Evolutionary conservation across 148 eudicot genomes (phyloP).

Genomic region (Silene conica): DNA sequence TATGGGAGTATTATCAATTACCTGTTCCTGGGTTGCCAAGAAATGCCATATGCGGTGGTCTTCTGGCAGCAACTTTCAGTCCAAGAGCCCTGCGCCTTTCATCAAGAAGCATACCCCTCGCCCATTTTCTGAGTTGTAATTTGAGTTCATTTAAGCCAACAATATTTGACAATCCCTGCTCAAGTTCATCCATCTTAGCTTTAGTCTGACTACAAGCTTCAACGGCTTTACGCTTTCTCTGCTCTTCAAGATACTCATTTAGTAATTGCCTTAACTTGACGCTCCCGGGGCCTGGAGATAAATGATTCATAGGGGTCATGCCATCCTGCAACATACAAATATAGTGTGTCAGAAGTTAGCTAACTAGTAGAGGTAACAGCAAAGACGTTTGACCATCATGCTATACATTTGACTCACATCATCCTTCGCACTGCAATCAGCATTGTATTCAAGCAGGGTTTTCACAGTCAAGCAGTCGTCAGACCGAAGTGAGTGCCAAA

Average conservation of each 20-base stretch:
- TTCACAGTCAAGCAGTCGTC: constrained; percentile 72
- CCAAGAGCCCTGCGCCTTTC: constrained; percentile 98
- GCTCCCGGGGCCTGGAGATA: constrained; percentile 77
- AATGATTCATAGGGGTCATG: constrained; percentile 74
- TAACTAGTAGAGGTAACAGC: neutral
- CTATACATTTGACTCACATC: constrained; percentile 43
- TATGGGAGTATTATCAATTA: constrained; percentile 23
- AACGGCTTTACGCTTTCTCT: constrained; percentile 71
- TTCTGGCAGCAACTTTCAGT: constrained; percentile 76
- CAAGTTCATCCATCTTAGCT: constrained; percentile 95
- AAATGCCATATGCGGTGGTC: constrained; percentile 99
- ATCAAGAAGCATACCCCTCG: constrained; percentile 97
- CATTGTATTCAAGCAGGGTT: constrained; percentile 78
- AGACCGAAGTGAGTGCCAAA: constrained; percentile 79
- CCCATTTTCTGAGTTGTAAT: constrained; percentile 88
- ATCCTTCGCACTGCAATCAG: constrained; percentile 90
- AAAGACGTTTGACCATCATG: neutral
- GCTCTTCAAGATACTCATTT: constrained; percentile 60
- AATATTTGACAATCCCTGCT: constrained; percentile 57
- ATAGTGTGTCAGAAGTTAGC: constrained; percentile 11
- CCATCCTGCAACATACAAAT: constrained; percentile 56
- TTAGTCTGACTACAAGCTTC: constrained; percentile 92
- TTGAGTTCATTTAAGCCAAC: constrained; percentile 86
- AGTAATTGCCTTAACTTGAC: constrained; percentile 70
- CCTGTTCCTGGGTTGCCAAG: constrained; percentile 99